These are phyloP conservation scores for Beauveria medogensis DNA, from an alignment of 2,329 filamentous ascomycete genomes.

Conservation along the genomic window DNA sequence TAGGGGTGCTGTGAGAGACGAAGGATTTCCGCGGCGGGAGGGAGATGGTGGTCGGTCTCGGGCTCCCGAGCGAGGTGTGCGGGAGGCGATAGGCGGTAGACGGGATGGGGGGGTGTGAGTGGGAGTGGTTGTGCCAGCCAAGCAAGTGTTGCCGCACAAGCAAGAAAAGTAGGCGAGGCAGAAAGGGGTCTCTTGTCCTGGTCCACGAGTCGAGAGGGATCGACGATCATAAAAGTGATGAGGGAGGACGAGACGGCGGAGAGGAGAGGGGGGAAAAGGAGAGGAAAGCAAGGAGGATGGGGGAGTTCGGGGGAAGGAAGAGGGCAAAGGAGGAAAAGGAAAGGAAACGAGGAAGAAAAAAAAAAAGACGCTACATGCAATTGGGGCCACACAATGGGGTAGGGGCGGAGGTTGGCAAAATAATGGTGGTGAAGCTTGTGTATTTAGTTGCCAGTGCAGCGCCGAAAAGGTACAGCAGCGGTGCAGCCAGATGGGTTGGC, in stretches of 20 bases:
- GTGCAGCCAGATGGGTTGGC: no score
- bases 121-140: neutral
- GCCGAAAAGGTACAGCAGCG: no score
- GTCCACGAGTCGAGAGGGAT: neutral
- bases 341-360: neutral
- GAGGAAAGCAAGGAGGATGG: neutral
- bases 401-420: constrained; percentile 3
- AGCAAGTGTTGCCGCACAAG: neutral
- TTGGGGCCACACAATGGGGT: constrained; percentile 3
- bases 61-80: neutral
- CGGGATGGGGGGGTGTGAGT: neutral
- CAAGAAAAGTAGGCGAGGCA: neutral
- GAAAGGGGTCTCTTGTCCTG: neutral
- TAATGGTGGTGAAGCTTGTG: neutral
- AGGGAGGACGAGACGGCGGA: neutral
- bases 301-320: neutral
- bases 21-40: neutral
- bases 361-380: constrained; percentile 6
- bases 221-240: neutral
- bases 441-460: no score
- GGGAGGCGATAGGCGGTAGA: neutral
- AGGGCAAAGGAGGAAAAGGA: neutral
- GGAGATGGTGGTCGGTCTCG: neutral
- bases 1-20: neutral
- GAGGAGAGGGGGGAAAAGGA: neutral